A percentile compares a stretch with the other conserved stretches of the same genome.
Evolutionary conservation across 768 basidiomycete species (phyloP).

Genomic region (Chalciporus chontae): DNA sequence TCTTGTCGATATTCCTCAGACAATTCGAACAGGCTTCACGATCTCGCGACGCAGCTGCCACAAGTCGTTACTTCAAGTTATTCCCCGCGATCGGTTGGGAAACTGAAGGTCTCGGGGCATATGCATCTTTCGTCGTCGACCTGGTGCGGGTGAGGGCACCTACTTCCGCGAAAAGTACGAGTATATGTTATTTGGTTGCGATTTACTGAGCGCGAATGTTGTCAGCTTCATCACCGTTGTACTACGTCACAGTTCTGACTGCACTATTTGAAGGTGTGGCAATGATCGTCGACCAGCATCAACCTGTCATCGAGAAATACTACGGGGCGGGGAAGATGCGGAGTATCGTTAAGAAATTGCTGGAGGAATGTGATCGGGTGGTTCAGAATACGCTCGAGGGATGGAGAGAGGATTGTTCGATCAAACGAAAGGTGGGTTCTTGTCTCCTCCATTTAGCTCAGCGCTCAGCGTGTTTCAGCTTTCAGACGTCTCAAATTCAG

Average conservation of each 20-base stretch:
- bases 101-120: conserved; percentile 84
- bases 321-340: conserved; percentile 90
- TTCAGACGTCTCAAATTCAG: conserved; percentile 43
- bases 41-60: conserved; percentile 78
- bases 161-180: conserved; percentile 75
- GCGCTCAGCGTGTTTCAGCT: conserved; percentile 34
- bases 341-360: conserved; percentile 65
- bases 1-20: conserved; percentile 73
- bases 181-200: conserved; percentile 6
- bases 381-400: conserved; percentile 68
- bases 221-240: conserved; percentile 85
- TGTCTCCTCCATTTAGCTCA: conserved; percentile 1
- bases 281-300: conserved; percentile 95
- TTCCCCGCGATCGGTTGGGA: conserved; percentile 97
- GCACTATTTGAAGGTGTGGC: conserved; percentile 94
- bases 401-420: conserved; percentile 89
- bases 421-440: conserved; percentile 67
- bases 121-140: conserved; percentile 90
- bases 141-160: conserved; percentile 78
- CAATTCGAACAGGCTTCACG: conserved; percentile 81
- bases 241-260: conserved; percentile 87
- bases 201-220: conserved; percentile 5
- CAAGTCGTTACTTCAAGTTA: conserved; percentile 93
- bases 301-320: conserved; percentile 96
- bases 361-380: conserved; percentile 86